Percentiles rank a stretch among this genome's conserved stretches.
These are phyloP conservation scores for Cochlearia excelsa DNA, from an alignment of 345 rosid species.

Conservation along the genomic window DNA sequence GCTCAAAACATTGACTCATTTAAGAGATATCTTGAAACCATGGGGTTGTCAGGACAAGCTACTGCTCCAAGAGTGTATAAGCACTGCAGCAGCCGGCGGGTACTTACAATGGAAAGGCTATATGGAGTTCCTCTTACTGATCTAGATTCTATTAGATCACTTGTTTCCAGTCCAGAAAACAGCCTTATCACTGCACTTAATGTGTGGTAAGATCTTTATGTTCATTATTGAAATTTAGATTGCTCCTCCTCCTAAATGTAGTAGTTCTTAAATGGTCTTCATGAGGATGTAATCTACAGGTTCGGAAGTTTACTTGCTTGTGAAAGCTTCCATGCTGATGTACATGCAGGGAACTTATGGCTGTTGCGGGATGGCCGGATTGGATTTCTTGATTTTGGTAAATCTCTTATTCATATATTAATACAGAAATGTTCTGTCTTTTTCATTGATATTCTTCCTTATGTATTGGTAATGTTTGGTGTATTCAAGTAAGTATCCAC, in stretches of 20 bases:
- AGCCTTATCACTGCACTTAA: constrained; percentile 94
- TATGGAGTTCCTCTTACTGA: constrained; percentile 99
- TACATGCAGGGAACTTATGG: constrained; percentile 97
- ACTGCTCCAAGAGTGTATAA: constrained; percentile 86
- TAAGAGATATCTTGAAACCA: constrained; percentile 71
- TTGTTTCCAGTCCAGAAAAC: constrained; percentile 82
- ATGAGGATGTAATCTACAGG: constrained; percentile 43
- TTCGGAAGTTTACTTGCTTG: constrained; percentile 97
- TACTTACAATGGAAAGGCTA: constrained; percentile 95
- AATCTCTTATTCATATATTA: too few species aligned
- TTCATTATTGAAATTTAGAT: constrained; percentile 11
- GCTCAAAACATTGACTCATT: constrained; percentile 79
- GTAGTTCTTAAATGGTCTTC: constrained; percentile 8
- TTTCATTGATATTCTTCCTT: not conserved
- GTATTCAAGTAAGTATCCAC: constrained; percentile 16
- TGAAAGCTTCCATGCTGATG: constrained; percentile 97
- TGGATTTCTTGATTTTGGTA: constrained; percentile 98
- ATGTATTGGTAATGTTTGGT: constrained; percentile 17
- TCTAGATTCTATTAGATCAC: constrained; percentile 81
- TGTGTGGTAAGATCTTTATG: constrained; percentile 61
- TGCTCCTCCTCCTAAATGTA: not conserved
- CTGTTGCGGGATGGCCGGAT: constrained; percentile 89
- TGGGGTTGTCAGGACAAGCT: constrained; percentile 88
- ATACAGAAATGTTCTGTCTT: too few species aligned
- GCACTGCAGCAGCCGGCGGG: constrained; percentile 76